phyloP scores from a whole-genome alignment of 2,329 filamentous ascomycete species.

The Septoria linicola region DNA sequence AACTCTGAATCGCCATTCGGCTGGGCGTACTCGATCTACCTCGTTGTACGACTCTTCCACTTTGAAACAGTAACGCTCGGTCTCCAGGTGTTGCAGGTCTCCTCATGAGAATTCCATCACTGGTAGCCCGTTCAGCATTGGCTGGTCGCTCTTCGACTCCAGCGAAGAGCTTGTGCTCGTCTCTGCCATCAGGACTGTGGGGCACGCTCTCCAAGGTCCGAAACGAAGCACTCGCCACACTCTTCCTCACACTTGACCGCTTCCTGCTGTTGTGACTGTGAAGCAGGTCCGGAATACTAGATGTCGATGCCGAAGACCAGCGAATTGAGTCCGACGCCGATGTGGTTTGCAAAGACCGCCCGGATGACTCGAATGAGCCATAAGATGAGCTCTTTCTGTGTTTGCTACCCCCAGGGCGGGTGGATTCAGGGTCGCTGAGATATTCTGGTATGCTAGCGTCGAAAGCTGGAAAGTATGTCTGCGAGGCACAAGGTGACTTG shows the following conservation, averaged over 20 bases:
- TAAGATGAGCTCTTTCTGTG: constrained; percentile 34
- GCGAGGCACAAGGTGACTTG: constrained; percentile 16
- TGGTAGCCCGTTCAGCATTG: constrained; percentile 12
- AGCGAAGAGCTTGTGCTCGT: constrained; percentile 3
- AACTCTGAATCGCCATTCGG: constrained; percentile 10
- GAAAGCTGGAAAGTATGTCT: constrained; percentile 24
- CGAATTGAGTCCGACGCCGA: constrained; percentile 25
- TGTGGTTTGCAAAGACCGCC: constrained; percentile 18
- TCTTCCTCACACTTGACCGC: constrained; percentile 15
- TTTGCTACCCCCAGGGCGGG: constrained; percentile 20
- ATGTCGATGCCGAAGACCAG: constrained; percentile 34
- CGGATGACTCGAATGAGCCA: constrained; percentile 30
- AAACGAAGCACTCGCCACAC: constrained; percentile 18
- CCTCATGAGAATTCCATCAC: constrained; percentile 22
- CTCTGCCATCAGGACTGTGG: constrained; percentile 24
- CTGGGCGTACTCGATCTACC: constrained; percentile 17
- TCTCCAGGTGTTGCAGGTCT: constrained; percentile 29
- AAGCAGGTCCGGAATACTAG: constrained; percentile 33
- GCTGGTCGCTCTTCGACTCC: not conserved
- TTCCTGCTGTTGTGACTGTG: constrained; percentile 29
- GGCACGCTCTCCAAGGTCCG: constrained; percentile 30
- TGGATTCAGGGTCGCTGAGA: constrained; percentile 32
- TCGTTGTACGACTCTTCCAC: constrained; percentile 31
- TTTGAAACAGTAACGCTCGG: constrained; percentile 29
- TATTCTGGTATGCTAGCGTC: constrained; percentile 27